These are phyloP conservation scores for Schoenoplectus tabernaemontani DNA, from an alignment of 202 grass and related monocot species.

Conservation along the genomic window DNA sequence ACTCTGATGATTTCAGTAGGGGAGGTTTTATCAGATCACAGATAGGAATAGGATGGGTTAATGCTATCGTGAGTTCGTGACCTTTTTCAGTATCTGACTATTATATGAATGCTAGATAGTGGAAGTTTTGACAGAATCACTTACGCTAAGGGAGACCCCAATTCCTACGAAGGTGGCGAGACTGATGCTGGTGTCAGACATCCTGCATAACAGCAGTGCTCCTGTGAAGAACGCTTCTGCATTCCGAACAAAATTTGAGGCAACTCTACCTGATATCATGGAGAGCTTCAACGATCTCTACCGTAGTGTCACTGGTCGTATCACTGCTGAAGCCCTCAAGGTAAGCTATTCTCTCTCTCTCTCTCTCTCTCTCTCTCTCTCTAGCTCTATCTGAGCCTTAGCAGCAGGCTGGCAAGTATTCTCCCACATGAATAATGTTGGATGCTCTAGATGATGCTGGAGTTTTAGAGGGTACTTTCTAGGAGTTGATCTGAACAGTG, in stretches of 20 bases:
- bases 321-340: conserved; percentile 98
- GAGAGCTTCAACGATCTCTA: conserved; percentile 97
- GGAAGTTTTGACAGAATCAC: conserved; percentile 88
- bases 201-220: conserved; percentile 96
- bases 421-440: not conserved
- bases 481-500: not conserved
- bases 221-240: conserved; percentile 95
- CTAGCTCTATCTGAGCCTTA: not conserved
- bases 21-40: not conserved
- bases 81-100: not conserved
- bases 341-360: conserved; percentile 26
- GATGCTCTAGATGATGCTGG: not conserved
- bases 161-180: conserved; percentile 95
- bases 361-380: not conserved
- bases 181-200: conserved; percentile 93
- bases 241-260: conserved; percentile 91
- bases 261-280: conserved; percentile 73
- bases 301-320: conserved; percentile 79
- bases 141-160: conserved; percentile 84
- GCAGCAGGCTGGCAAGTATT: not conserved
- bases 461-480: not conserved
- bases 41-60: not conserved
- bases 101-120: conserved; percentile 56
- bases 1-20: not conserved
- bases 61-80: not conserved